Conservation (phyloP, 441 rosid species). For the Geranium incanum region DNA sequence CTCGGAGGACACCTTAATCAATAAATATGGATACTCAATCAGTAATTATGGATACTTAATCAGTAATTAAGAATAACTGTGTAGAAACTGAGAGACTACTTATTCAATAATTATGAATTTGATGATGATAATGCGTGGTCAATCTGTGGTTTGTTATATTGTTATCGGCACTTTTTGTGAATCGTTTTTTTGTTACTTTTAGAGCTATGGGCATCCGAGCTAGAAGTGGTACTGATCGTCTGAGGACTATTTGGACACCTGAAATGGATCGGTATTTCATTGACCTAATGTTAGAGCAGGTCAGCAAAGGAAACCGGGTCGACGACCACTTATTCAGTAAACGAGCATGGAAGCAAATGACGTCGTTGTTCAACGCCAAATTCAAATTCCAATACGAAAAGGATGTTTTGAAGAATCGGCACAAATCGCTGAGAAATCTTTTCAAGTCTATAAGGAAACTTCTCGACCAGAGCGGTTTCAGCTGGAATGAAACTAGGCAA, state of each 20-base stretch:
- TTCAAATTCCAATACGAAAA: conserved; percentile 58
- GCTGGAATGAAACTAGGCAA: conserved; percentile 57
- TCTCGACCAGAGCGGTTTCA: conserved; percentile 49
- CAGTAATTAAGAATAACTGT: too few relatives aligned
- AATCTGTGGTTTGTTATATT: neutral
- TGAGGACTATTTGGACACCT: conserved; percentile 79
- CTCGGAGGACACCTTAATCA: neutral
- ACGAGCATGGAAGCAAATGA: conserved; percentile 81
- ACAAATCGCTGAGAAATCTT: conserved; percentile 56
- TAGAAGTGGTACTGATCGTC: conserved; percentile 34
- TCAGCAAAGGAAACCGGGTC: conserved; percentile 52
- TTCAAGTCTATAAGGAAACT: conserved; percentile 53
- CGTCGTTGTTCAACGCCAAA: conserved; percentile 46
- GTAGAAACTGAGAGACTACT: neutral
- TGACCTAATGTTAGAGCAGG: conserved; percentile 60
- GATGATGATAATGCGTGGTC: neutral
- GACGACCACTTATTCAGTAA: conserved; percentile 72
- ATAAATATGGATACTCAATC: neutral
- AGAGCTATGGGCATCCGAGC: conserved; percentile 29
- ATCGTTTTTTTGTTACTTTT: conserved; percentile 10
- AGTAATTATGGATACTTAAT: neutral
- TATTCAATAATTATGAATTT: neutral
- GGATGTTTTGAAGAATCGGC: conserved; percentile 66
- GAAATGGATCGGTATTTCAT: conserved; percentile 80
- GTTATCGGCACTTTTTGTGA: neutral